Evolutionary conservation across 179 eudicot species (phyloP).

Genomic region (Carnegiea gigantea): DNA sequence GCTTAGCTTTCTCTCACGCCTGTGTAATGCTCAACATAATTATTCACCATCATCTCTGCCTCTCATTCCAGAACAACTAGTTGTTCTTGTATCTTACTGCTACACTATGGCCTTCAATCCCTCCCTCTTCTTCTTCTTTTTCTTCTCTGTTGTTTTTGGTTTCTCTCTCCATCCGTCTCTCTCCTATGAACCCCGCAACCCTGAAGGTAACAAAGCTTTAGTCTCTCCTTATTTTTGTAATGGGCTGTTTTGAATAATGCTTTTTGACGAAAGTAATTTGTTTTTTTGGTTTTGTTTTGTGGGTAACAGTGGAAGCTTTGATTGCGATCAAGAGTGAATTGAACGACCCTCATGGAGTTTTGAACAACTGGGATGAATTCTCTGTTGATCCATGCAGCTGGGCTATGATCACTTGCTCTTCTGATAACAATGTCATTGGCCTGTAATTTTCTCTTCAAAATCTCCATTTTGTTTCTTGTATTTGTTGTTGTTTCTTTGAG

Average conservation of each 20-base stretch:
- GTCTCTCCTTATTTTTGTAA: neutral
- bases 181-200: conserved; percentile 76
- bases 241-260: neutral
- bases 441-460: conserved; percentile 35
- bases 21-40: conserved; percentile 15
- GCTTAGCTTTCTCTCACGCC: conserved; percentile 6
- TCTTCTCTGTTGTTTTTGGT: conserved; percentile 19
- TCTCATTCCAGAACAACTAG: neutral
- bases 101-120: conserved; percentile 16
- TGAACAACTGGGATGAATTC: conserved; percentile 88
- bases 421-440: conserved; percentile 64
- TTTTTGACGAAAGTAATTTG: neutral
- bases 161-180: conserved; percentile 29
- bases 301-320: conserved; percentile 66
- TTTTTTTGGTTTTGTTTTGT: neutral
- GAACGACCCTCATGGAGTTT: conserved; percentile 72
- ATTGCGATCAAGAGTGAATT: conserved; percentile 48
- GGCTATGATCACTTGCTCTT: conserved; percentile 91
- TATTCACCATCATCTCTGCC: neutral
- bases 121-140: conserved; percentile 23
- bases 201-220: conserved; percentile 59
- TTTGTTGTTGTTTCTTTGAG: neutral
- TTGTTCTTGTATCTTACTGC: conserved; percentile 4
- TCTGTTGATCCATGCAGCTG: conserved; percentile 97
- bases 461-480: neutral